Base-by-base conservation (phyloP, 2,329 filamentous ascomycete genomes). In the Coleophoma eucalyptorum region DNA sequence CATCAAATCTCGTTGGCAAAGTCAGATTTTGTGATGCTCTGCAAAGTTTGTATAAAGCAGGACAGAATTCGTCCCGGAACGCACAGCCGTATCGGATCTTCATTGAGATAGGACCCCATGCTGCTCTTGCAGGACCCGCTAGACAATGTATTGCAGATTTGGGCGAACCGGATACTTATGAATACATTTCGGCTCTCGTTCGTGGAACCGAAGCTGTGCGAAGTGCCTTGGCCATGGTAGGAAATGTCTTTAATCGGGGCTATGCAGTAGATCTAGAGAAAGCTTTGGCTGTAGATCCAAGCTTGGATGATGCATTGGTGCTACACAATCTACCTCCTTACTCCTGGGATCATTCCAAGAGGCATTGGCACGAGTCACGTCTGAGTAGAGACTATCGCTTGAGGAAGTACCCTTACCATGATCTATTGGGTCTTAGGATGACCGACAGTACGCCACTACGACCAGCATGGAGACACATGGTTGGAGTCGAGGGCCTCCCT, bases 311-410 rank as follows among this genome's bases (percentile, higher is more conserved):
- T 26, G 26, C 19, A 35, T 35, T 20, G n/a, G 10, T 19, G 16
- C 18, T 45, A 21, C 13, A 33, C 32, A 43, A 55, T 33, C 58
- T 81, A 13, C 78, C 78, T 1, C 66, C 69, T 1, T 81, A 81
- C 52, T 68, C 73, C 1, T 81, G 77, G 76, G 76, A 80, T 26
- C 77, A 80, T 50, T 61, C 64, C 16, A 73, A 70, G 37, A 63
- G 58, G 0, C 78, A 78, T 58, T 80, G 78, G 76, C 69, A 75
- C 52, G 77, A 81, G 52, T 76, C 75, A 1, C 72, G 75, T 41
- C 60, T 76, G 3, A 73, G 73, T 16, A 57, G 62, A 10, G 67
- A 71, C 13, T 70, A 71, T 48, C 70, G 76, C 1, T 71, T 74
- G 50, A 67, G 74, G n/a, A 63, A 69, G 26, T 69, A 69, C 49